Evolutionary conservation across 176 grass and related monocot species (phyloP), one percentile per base, ranked within the genome.

Genomic region (Dendrocalamus sinicus): DNA sequence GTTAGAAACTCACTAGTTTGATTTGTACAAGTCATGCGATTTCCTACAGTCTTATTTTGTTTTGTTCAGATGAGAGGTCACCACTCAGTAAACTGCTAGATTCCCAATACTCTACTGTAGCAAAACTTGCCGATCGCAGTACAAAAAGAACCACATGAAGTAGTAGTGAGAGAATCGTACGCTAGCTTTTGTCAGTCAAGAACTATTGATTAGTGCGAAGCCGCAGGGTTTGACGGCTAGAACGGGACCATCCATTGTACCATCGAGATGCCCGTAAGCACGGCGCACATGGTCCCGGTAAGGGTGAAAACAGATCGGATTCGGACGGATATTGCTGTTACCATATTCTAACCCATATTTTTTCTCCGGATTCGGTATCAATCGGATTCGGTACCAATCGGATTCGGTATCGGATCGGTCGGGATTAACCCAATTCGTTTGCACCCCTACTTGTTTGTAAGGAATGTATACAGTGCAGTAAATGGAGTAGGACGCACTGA

Each of bases 231-330:
- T 67, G 72, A 68, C 73, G 47, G 2, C 50, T 0, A 15, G 22
- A 5, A 17, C 4, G 16, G 22, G 35, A 3, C 19, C 55, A 20
- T 41, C 6, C 65, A 40, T 37, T 10, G 65, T 16, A 68, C 32
- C 13, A 22, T 70, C 0, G 17, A 30, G 45, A 86, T 54, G 76
- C 32, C 58, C 32, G 57, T 87, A 87, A 7, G 85, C 67, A 57
- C 77, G 77, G 70, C 4, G 68, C 77, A 54, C 46, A 44, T 32
- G 39, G 22, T 45, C 39, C 17, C 4, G 7, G 17, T 39, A 0
- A n/a, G n/a, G n/a, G n/a, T n/a, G n/a, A n/a, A n/a, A n/a, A n/a
- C n/a, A n/a, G n/a, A n/a, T n/a, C n/a, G n/a, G n/a, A n/a, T n/a
- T n/a, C n/a, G n/a, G n/a, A n/a, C n/a, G n/a, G n/a, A n/a, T n/a